A percentile compares a stretch with the other conserved stretches of the same genome.
Conservation (phyloP, 2,329 filamentous ascomycete genomes). For the Plectosphaerella sp. region DNA sequence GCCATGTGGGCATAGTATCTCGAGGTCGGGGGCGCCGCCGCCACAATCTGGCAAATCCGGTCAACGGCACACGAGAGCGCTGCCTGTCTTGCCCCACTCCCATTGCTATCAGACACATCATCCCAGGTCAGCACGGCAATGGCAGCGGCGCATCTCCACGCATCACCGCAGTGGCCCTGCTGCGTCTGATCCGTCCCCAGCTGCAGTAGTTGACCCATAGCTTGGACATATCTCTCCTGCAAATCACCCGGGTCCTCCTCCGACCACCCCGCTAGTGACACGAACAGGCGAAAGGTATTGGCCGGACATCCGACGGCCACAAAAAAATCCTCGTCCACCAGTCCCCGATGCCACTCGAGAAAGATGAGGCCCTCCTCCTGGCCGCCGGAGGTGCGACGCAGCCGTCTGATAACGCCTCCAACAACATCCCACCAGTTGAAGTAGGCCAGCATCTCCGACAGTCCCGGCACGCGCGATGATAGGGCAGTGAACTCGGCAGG, state of each 20-base stretch:
- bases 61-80: conserved; percentile 25
- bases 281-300: conserved; percentile 31
- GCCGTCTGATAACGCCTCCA: conserved; percentile 12
- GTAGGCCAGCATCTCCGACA: conserved; percentile 31
- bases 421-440: conserved; percentile 36
- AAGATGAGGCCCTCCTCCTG: conserved; percentile 27
- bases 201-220: conserved; percentile 19
- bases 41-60: conserved; percentile 27
- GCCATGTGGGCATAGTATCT: conserved; percentile 34
- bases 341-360: conserved; percentile 33
- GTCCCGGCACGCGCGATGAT: conserved; percentile 24
- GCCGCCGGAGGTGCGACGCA: background rate
- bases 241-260: conserved; percentile 3
- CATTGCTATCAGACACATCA: background rate
- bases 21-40: conserved; percentile 23
- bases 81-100: background rate
- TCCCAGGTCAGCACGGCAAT: conserved; percentile 22
- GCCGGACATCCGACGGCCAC: conserved; percentile 29
- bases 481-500: conserved; percentile 26
- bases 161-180: conserved; percentile 19
- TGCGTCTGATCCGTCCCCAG: conserved; percentile 12
- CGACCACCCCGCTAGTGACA: conserved; percentile 21
- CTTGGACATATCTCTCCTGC: conserved; percentile 14
- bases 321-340: conserved; percentile 26
- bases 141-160: conserved; percentile 28